Percentiles rank a stretch among this genome's conserved stretches.
Conservation (phyloP, 1,139 yeast genomes). For the Taiozyma sp. region DNA sequence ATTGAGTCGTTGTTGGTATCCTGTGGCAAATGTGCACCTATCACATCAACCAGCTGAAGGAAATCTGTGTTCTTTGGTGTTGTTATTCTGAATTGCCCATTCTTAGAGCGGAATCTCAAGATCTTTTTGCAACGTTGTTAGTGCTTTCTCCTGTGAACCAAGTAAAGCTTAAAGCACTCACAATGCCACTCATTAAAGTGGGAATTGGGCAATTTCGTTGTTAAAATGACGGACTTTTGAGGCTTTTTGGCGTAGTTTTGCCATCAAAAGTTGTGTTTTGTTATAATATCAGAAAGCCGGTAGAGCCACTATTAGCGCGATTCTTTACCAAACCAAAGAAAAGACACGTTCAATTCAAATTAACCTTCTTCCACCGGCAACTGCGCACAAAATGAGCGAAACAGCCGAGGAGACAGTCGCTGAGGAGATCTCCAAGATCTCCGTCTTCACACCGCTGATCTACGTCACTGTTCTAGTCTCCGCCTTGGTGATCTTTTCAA, state of each 20-base stretch:
- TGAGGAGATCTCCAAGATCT: slow-evolving; percentile 29
- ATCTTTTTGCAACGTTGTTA: slow-evolving; percentile 24
- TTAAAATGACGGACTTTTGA: no score
- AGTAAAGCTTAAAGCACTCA: neutral
- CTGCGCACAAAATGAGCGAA: neutral
- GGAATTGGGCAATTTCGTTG: no score
- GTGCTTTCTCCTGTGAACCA: slow-evolving; percentile 2
- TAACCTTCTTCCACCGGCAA: no score
- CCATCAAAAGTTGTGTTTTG: neutral
- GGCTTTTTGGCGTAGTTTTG: neutral
- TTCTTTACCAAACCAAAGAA: neutral
- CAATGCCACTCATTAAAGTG: neutral
- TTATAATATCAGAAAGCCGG: neutral
- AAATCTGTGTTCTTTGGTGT: slow-evolving; percentile 45
- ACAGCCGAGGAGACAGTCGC: neutral
- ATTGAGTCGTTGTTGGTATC: slow-evolving; percentile 25
- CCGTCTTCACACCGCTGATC: slow-evolving; percentile 81
- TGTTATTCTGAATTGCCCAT: slow-evolving; percentile 72
- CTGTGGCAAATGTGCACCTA: slow-evolving; percentile 15
- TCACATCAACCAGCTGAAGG: slow-evolving; percentile 39
- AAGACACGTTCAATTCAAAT: neutral
- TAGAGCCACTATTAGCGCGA: neutral
- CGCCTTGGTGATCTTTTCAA: slow-evolving; percentile 71
- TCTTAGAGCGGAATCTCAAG: slow-evolving; percentile 72
- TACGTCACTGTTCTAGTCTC: slow-evolving; percentile 71